Conservation (phyloP, 106 monocot species). For the Narthecium ossifragum region DNA sequence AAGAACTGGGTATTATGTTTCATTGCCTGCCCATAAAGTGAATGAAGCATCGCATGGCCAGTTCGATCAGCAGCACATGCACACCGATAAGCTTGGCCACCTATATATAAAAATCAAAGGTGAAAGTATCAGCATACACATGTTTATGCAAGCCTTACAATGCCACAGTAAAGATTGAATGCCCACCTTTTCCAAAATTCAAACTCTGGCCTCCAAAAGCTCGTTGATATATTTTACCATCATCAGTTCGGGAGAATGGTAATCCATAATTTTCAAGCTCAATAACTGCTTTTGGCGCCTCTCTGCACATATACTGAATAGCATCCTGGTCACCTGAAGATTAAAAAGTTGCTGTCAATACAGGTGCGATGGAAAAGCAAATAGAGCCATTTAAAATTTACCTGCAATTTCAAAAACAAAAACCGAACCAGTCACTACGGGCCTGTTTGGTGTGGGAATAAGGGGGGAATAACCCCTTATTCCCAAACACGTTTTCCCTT, state of each 20-base stretch:
- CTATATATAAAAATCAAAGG: slow-evolving; percentile 28
- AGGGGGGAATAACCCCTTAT: too few relatives aligned
- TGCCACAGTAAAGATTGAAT: not conserved
- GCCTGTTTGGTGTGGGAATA: too few relatives aligned
- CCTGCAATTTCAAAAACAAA: not conserved
- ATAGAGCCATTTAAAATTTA: not conserved
- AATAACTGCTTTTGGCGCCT: slow-evolving; percentile 93
- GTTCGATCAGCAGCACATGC: slow-evolving; percentile 99
- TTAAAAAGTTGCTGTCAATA: too few relatives aligned
- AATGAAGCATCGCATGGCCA: slow-evolving; percentile 92
- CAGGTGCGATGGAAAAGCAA: too few relatives aligned
- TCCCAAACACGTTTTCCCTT: too few relatives aligned
- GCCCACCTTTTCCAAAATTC: slow-evolving; percentile 90
- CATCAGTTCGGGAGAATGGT: slow-evolving; percentile 93
- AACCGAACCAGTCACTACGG: too few relatives aligned
- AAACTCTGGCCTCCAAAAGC: slow-evolving; percentile 98
- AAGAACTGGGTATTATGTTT: slow-evolving; percentile 83
- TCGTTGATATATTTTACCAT: slow-evolving; percentile 85
- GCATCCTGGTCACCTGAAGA: slow-evolving; percentile 91
- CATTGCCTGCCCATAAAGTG: slow-evolving; percentile 96
- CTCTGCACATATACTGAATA: slow-evolving; percentile 86
- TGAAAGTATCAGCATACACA: too few relatives aligned
- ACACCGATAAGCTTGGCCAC: slow-evolving; percentile 98
- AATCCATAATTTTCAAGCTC: slow-evolving; percentile 98
- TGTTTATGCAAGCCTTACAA: not conserved